A percentile compares a stretch with the other conserved stretches of the same genome.
Evolutionary conservation across 1,284 basidiomycete genomes (phyloP).

Genomic region (Boletus sp.): DNA sequence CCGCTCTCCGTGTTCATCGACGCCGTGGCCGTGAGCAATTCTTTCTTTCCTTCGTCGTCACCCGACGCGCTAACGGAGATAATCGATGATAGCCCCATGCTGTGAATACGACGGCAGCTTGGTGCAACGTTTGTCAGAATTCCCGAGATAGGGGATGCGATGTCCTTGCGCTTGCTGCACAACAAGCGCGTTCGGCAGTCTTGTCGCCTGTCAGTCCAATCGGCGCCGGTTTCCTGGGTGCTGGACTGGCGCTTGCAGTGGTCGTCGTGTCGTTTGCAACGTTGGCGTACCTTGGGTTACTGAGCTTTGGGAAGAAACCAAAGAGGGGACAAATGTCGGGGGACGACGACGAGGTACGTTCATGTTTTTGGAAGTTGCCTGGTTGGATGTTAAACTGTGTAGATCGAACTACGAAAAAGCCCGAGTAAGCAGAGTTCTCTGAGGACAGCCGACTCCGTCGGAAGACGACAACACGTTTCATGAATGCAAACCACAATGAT

Average conservation of each 20-base stretch:
- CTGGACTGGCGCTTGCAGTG: constrained; percentile 51
- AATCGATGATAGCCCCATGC: constrained; percentile 45
- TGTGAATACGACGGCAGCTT: constrained; percentile 51
- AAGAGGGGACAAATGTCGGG: background rate
- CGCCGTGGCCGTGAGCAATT: constrained; percentile 42
- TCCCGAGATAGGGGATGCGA: constrained; percentile 53
- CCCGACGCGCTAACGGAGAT: no score
- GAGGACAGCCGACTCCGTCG: background rate
- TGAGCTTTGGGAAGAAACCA: constrained; percentile 36
- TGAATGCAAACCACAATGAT: constrained; percentile 7
- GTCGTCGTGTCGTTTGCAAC: constrained; percentile 38
- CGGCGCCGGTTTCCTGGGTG: constrained; percentile 64
- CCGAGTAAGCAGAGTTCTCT: constrained; percentile 12
- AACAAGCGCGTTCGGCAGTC: constrained; percentile 29
- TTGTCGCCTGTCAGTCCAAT: constrained; percentile 47
- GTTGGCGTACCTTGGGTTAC: constrained; percentile 44
- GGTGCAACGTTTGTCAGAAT: constrained; percentile 60
- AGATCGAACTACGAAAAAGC: constrained; percentile 26
- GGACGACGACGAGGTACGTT: constrained; percentile 24
- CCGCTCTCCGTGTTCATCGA: constrained; percentile 54
- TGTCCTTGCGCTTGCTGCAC: constrained; percentile 39
- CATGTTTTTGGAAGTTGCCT: background rate
- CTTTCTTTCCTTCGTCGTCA: no score
- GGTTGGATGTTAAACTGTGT: constrained; percentile 7
- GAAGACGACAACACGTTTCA: background rate